These are phyloP conservation scores for Bacidia gigantensis DNA, from an alignment of 495 filamentous ascomycete genomes.

Conservation along the genomic window DNA sequence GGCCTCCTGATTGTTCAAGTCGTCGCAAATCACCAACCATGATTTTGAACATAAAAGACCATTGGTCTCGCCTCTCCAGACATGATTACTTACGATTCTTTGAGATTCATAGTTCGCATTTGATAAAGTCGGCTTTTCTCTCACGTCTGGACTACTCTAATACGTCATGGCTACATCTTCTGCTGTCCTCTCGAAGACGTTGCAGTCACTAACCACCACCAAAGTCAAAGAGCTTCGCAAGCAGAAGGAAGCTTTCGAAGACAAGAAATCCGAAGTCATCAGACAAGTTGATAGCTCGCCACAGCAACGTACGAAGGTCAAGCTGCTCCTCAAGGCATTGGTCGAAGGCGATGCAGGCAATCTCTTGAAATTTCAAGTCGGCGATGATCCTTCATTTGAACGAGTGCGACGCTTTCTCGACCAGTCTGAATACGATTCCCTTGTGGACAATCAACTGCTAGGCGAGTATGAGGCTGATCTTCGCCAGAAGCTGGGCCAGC, in stretches of 20 bases:
- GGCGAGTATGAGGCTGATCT: constrained; percentile 35
- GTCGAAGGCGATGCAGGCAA: constrained; percentile 5
- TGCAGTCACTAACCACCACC: constrained; percentile 50
- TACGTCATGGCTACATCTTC: constrained; percentile 16
- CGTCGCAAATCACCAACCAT: neutral
- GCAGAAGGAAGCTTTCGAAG: constrained; percentile 39
- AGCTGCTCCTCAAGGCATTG: constrained; percentile 28
- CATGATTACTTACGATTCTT: too few species aligned
- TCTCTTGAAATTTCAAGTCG: neutral
- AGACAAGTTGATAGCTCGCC: constrained; percentile 17
- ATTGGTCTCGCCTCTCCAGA: too few species aligned
- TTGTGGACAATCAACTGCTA: constrained; percentile 34
- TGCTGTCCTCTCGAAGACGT: constrained; percentile 40
- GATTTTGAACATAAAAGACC: neutral
- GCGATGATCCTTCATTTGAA: constrained; percentile 26
- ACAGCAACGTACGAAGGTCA: constrained; percentile 24
- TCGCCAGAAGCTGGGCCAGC: constrained; percentile 32
- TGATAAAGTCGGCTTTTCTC: too few species aligned
- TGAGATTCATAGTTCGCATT: too few species aligned
- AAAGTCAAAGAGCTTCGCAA: constrained; percentile 51
- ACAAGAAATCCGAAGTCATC: constrained; percentile 19
- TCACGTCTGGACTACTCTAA: too few species aligned
- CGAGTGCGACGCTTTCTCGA: constrained; percentile 39
- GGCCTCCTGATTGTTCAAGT: too few species aligned
- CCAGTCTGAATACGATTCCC: constrained; percentile 43